Evolutionary conservation across 192 early-diverging fungal genomes (phyloP).

Genomic region (Backusella australiensis): DNA sequence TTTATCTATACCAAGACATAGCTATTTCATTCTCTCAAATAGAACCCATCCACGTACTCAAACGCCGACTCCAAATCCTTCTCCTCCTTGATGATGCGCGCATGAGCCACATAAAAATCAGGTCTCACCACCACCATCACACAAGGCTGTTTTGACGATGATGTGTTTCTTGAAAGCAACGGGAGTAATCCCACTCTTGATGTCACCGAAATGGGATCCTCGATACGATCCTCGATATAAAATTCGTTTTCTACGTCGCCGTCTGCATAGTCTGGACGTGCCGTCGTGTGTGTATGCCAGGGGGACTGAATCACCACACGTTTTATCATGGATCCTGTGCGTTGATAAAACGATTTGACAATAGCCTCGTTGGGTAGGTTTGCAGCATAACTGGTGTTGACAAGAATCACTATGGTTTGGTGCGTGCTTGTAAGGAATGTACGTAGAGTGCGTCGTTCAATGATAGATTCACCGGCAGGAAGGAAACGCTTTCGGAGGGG

Average conservation of each 20-base stretch:
- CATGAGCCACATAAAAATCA: slow-evolving; percentile 26
- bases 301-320: neutral
- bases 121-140: slow-evolving; percentile 24
- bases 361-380: neutral
- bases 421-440: neutral
- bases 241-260: neutral
- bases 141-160: neutral
- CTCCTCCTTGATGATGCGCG: neutral
- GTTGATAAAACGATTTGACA: neutral
- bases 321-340: neutral
- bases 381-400: neutral
- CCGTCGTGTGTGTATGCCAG: neutral
- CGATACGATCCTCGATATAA: neutral
- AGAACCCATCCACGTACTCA: neutral
- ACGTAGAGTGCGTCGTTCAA: neutral
- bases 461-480: neutral
- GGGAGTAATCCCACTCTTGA: neutral
- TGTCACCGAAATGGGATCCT: neutral
- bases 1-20: too few relatives aligned
- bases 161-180: neutral
- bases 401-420: neutral
- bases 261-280: neutral
- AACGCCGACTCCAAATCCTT: neutral
- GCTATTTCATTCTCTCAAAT: neutral
- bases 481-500: neutral